Conservation (phyloP, 202 grass and related monocot genomes). For the Miscanthus sacchariflorus region DNA sequence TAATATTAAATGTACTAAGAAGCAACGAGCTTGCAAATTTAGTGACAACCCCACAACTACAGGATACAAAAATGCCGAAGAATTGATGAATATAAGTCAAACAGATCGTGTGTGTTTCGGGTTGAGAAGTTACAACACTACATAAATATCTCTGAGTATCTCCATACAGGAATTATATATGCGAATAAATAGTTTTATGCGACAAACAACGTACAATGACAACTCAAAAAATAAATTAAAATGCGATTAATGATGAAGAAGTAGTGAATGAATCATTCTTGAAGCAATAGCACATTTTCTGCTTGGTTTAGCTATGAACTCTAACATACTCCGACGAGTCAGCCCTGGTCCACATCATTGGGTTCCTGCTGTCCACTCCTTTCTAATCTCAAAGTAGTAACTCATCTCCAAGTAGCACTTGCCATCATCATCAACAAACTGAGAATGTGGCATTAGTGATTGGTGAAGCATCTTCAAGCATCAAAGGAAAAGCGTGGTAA, state of each 20-base stretch:
- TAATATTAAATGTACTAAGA: neutral
- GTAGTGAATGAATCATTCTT: slow-evolving; percentile 39
- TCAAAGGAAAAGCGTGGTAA: neutral
- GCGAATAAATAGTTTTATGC: slow-evolving; percentile 49
- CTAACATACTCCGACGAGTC: slow-evolving; percentile 42
- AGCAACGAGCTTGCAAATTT: neutral
- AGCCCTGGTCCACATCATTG: slow-evolving; percentile 57
- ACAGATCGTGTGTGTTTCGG: neutral
- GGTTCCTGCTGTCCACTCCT: slow-evolving; percentile 66
- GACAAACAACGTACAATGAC: neutral
- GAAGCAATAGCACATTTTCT: slow-evolving; percentile 42
- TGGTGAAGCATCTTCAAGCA: neutral
- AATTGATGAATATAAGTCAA: neutral
- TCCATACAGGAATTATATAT: slow-evolving; percentile 47
- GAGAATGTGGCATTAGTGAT: neutral
- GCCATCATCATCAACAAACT: slow-evolving; percentile 94
- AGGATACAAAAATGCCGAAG: neutral
- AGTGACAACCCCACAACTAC: neutral
- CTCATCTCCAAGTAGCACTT: slow-evolving; percentile 89
- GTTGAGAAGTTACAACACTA: neutral
- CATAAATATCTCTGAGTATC: slow-evolving; percentile 47
- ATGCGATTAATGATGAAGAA: slow-evolving; percentile 29
- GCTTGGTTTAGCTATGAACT: slow-evolving; percentile 55
- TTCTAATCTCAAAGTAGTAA: slow-evolving; percentile 96
- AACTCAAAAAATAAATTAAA: slow-evolving; percentile 23